phyloP scores from a whole-genome alignment of 2,329 filamentous ascomycete species.

The Exophiala sp. region DNA sequence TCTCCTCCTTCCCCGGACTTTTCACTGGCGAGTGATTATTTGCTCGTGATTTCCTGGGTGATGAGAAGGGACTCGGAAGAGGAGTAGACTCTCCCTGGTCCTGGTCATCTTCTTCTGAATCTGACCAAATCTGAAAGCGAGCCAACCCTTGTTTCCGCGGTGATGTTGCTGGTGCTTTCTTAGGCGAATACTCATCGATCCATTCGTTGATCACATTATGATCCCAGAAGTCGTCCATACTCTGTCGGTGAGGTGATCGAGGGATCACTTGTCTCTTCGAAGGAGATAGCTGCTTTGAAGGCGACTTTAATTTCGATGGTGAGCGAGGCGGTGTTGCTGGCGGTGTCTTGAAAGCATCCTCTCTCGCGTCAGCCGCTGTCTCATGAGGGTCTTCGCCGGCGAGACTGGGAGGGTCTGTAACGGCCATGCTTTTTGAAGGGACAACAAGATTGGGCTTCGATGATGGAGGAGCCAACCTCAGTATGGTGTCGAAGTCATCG shows the following conservation, averaged over 20 bases:
- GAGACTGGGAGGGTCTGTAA: not conserved
- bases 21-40: conserved; percentile 29
- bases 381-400: not conserved
- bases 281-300: conserved; percentile 42
- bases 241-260: conserved; percentile 49
- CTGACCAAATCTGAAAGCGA: conserved; percentile 35
- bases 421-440: conserved; percentile 8
- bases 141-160: conserved; percentile 23
- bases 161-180: conserved; percentile 36
- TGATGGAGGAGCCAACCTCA: conserved; percentile 13
- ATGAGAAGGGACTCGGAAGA: conserved; percentile 23
- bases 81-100: conserved; percentile 28
- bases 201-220: conserved; percentile 51
- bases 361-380: not conserved
- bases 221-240: conserved; percentile 54
- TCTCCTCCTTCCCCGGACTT: conserved; percentile 27
- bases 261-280: conserved; percentile 47
- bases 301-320: conserved; percentile 26
- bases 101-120: conserved; percentile 35
- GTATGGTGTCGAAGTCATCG: conserved; percentile 10
- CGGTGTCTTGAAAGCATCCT: conserved; percentile 11
- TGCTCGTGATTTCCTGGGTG: conserved; percentile 28
- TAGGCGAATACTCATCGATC: conserved; percentile 54
- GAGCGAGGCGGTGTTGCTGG: conserved; percentile 35
- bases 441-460: conserved; percentile 7